A percentile compares a stretch with the other conserved stretches of the same genome.
Evolutionary conservation across 1,284 basidiomycete species (phyloP).

Genomic region (Cerrena zonata): DNA sequence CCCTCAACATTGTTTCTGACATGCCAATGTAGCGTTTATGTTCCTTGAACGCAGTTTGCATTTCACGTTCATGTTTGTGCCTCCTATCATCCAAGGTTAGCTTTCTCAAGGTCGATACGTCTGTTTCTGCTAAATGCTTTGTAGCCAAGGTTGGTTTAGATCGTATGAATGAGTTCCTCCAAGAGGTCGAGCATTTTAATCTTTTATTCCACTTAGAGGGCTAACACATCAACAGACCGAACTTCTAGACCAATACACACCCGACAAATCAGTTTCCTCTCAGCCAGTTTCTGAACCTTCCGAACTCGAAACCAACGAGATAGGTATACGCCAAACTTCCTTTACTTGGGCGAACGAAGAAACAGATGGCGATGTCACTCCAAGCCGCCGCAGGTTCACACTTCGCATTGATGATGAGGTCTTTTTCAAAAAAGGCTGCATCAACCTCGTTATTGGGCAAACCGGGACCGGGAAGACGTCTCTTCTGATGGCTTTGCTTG

Average conservation of each 20-base stretch:
- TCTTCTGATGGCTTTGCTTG: slow-evolving; percentile 49
- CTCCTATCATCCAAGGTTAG: background rate
- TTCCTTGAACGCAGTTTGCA: background rate
- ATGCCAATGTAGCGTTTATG: background rate
- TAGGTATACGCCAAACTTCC: slow-evolving; percentile 36
- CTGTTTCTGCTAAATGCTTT: slow-evolving; percentile 1
- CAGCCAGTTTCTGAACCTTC: slow-evolving; percentile 12
- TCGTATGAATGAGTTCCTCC: slow-evolving; percentile 43
- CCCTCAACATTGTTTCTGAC: too few relatives aligned
- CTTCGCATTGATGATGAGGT: slow-evolving; percentile 49
- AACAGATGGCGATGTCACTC: slow-evolving; percentile 28
- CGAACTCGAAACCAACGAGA: slow-evolving; percentile 22
- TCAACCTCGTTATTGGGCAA: slow-evolving; percentile 63
- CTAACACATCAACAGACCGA: slow-evolving; percentile 45
- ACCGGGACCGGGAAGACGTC: slow-evolving; percentile 52
- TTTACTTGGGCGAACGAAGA: slow-evolving; percentile 36
- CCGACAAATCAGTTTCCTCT: slow-evolving; percentile 19
- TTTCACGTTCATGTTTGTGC: background rate
- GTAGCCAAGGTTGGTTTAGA: slow-evolving; percentile 46
- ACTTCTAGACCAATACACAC: slow-evolving; percentile 41
- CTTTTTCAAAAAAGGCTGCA: slow-evolving; percentile 48
- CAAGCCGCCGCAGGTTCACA: slow-evolving; percentile 38
- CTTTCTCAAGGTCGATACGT: background rate
- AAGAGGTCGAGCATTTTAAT: too few relatives aligned
- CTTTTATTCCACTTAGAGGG: too few relatives aligned